Evolutionary conservation across 805 yeast species (phyloP), one percentile per base, ranked within the genome.

Genomic region (Schwanniomyces pseudopolymorphus): DNA sequence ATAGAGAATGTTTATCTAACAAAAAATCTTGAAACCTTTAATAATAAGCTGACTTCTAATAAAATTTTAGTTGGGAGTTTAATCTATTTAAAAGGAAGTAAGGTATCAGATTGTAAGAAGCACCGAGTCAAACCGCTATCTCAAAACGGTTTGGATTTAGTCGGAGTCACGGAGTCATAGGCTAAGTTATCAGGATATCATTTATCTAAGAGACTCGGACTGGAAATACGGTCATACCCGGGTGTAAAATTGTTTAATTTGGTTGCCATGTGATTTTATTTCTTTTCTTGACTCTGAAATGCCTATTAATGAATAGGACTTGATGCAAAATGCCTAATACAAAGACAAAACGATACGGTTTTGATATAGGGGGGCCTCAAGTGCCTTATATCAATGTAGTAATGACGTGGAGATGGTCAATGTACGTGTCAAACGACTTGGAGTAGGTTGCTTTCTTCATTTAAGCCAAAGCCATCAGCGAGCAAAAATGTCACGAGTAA

Each of bases 401-500:
- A 26, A 22, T 22, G 8, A n/a, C 8, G 5, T 6, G 25, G 25
- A 22, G 25, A 22, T 22, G 8, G 5, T 22, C 8, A 22, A 22
- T 22, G 8, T 22, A 22, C 25, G 25, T 22, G 25, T 22, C 25
- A 6, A 22, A 22, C 25, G 8, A 22, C 8, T 22, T 8, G 25
- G 25, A 6, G 25, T 22, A 6, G 25, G n/a, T n/a, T n/a, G n/a
- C n/a, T n/a, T n/a, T n/a, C n/a, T n/a, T n/a, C n/a, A n/a, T n/a
- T n/a, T n/a, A n/a, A 22, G 8, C 25, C 5, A 26, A 3, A 26
- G 13, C 4, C 13, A n/a, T 31, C 33, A 31, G n/a, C 33, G 33
- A 31, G 33, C n/a, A 16, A 31, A 16, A 31, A 10, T 26, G 17
- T 31, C 33, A 31, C 33, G 55, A 31, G 33, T 31, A 31, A 31